Base-by-base conservation (phyloP, 2,329 filamentous ascomycete genomes). In the Colletotrichum lindemuthianum region DNA sequence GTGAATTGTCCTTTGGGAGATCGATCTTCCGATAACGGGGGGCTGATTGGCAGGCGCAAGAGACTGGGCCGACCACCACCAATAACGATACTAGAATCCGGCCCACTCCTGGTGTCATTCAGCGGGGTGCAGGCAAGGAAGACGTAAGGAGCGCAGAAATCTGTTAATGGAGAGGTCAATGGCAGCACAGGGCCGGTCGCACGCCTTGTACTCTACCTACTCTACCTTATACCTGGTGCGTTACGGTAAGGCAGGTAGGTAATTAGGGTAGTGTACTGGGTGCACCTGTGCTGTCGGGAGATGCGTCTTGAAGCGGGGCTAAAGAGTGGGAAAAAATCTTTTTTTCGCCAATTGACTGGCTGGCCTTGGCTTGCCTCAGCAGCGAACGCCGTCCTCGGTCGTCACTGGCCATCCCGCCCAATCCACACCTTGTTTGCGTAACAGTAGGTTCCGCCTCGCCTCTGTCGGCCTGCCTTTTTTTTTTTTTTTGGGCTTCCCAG, bases 401-500 rank as follows among this genome's bases (percentile, higher is more conserved):
- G 52, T 65, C 52, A 65, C 63, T 63, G 63, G 63, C 58, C 59
- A 65, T 65, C 63, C 63, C 63, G 58, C 63, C 63, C 63, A 65
- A 65, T 65, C 63, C 63, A 65, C 63, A 63, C 63, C 58, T 65
- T 63, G 59, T 48, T 63, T n/a, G n/a, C n/a, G n/a, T n/a, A n/a
- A n/a, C n/a, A n/a, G n/a, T 24, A 24, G 24, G 24, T 24, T 63
- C 63, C 58, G 59, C 59, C 59, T 65, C 52, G 63, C 51, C 61
- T 65, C 45, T 36, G 50, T 44, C 45, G 36, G 47, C 47, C 36
- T 48, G 47, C 40, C n/a, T 59, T 44, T 49, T 54, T 61, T 37
- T 59, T 55, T 61, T 55, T 56, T 55, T n/a, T n/a, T n/a, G n/a
- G n/a, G 54, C 58, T 64, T 53, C 45, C 55, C 45, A 50, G 55